These are phyloP conservation scores for Fusarium tuaranense DNA, from an alignment of 2,329 filamentous ascomycete genomes.

Conservation along the genomic window DNA sequence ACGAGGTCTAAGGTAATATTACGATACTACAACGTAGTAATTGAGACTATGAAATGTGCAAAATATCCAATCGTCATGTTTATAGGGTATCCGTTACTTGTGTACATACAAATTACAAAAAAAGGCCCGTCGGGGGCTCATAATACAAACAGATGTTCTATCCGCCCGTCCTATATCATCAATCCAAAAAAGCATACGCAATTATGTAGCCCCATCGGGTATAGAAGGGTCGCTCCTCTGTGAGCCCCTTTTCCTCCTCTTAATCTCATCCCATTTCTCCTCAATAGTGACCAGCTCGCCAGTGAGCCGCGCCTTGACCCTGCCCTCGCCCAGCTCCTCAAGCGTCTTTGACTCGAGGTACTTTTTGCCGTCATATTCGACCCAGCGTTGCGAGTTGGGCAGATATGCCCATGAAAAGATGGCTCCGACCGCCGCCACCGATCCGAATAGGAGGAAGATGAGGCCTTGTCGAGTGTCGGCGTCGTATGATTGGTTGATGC, in stretches of 20 bases:
- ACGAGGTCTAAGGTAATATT: not conserved
- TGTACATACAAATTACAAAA: slow-evolving; percentile 12
- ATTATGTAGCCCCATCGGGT: slow-evolving; percentile 35
- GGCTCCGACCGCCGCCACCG: slow-evolving; percentile 61
- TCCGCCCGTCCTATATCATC: not conserved
- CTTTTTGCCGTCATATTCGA: slow-evolving; percentile 50
- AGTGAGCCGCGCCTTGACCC: slow-evolving; percentile 56
- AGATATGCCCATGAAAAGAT: slow-evolving; percentile 65
- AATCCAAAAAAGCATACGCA: not conserved
- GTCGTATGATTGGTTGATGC: slow-evolving; percentile 59
- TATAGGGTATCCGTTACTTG: slow-evolving; percentile 20
- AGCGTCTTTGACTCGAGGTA: slow-evolving; percentile 60
- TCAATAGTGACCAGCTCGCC: slow-evolving; percentile 59
- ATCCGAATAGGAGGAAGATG: slow-evolving; percentile 63
- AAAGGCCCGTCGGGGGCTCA: slow-evolving; percentile 1
- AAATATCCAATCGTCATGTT: slow-evolving; percentile 8
- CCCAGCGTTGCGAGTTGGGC: slow-evolving; percentile 59
- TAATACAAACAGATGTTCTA: slow-evolving; percentile 7
- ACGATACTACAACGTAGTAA: not conserved
- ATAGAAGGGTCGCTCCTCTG: slow-evolving; percentile 40
- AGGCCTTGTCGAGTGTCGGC: slow-evolving; percentile 59
- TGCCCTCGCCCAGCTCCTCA: slow-evolving; percentile 63
- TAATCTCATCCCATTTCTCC: slow-evolving; percentile 57
- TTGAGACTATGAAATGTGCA: not conserved
- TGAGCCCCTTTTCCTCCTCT: slow-evolving; percentile 46